Evolutionary conservation across 2,329 filamentous ascomycete species (phyloP).

Genomic region (Monosporascus sp.): DNA sequence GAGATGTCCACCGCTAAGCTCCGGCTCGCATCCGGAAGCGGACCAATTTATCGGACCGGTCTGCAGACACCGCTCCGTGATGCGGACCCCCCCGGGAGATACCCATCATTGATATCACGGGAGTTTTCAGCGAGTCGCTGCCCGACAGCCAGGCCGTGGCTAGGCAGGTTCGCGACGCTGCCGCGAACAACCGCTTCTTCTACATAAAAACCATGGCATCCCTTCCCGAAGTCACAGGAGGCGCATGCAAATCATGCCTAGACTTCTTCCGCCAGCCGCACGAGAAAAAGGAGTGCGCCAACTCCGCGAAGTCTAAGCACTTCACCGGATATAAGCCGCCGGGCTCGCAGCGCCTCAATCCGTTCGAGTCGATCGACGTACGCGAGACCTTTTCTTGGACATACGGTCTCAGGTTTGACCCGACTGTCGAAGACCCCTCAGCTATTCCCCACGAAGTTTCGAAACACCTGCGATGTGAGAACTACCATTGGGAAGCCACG

Average conservation of each 20-base stretch:
- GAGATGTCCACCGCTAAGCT: constrained; percentile 11
- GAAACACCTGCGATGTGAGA: constrained; percentile 9
- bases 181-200: constrained; percentile 39
- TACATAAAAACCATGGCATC: constrained; percentile 31
- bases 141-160: constrained; percentile 34
- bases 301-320: constrained; percentile 31
- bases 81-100: constrained; percentile 25
- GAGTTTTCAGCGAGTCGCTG: constrained; percentile 30
- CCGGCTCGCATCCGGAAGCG: constrained; percentile 20
- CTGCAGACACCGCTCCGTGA: constrained; percentile 19
- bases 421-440: constrained; percentile 24
- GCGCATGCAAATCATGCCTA: constrained; percentile 17
- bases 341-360: constrained; percentile 19
- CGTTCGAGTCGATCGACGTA: constrained; percentile 22
- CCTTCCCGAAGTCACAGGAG: constrained; percentile 24
- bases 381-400: constrained; percentile 32
- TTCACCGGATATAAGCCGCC: constrained; percentile 36
- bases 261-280: constrained; percentile 21
- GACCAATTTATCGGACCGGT: constrained; percentile 15
- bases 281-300: constrained; percentile 19
- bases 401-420: constrained; percentile 26
- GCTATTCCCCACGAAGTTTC: constrained; percentile 13
- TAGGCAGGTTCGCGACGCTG: constrained; percentile 34
- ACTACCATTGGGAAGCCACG: constrained; percentile 7
- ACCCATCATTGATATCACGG: constrained; percentile 39